phyloP scores from a whole-genome alignment of 768 basidiomycete genomes.

The Rhodotorula toruloides region DNA sequence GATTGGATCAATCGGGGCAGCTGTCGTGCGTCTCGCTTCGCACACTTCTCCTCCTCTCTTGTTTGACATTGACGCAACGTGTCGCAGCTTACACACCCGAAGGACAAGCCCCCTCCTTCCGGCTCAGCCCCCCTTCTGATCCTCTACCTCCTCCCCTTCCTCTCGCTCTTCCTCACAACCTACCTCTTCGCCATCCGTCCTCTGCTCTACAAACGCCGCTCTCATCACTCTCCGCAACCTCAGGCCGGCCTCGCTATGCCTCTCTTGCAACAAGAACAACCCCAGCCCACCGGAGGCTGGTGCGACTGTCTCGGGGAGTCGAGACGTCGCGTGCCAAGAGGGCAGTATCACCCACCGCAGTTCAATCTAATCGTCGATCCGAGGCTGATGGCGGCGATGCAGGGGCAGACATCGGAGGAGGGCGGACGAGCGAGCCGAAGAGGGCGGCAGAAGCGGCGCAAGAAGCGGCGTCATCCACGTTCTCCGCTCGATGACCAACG shows the following conservation, averaged over 20 bases:
- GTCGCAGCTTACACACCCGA: slow-evolving; percentile 17
- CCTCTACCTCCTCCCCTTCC: slow-evolving; percentile 22
- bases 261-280: too few relatives aligned
- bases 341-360: too few relatives aligned
- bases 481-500: too few relatives aligned
- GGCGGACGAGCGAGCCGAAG: background rate
- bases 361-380: slow-evolving; percentile 29
- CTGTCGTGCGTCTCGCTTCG: background rate
- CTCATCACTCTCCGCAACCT: too few relatives aligned
- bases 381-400: background rate
- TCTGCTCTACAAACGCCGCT: background rate
- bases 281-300: too few relatives aligned
- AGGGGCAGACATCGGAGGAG: too few relatives aligned
- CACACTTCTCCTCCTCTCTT: background rate
- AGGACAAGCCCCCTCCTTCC: background rate
- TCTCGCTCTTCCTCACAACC: slow-evolving; percentile 9
- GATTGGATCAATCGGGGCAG: background rate
- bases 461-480: background rate
- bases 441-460: background rate
- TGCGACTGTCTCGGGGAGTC: background rate
- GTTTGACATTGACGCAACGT: background rate
- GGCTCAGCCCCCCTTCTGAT: background rate
- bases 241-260: too few relatives aligned
- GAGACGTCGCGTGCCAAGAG: too few relatives aligned
- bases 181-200: slow-evolving; percentile 13